Conservation (phyloP, 139 green algal species). For the Coccomyxa sp. region DNA sequence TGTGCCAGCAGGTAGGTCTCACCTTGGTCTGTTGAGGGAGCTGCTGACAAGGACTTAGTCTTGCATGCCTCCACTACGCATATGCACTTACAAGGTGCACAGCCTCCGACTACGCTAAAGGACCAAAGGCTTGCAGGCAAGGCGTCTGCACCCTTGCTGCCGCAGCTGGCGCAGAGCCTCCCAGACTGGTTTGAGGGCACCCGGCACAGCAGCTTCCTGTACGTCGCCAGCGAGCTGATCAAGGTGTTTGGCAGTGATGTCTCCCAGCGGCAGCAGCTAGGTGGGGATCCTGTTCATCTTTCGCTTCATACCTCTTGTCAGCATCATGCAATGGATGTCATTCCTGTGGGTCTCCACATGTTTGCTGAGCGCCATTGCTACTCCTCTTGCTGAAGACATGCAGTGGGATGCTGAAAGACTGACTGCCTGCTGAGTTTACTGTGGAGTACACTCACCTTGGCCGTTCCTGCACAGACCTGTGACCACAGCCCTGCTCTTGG, state of each 20-base stretch:
- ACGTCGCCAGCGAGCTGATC: conserved; percentile 75
- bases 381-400: background rate
- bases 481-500: too few relatives aligned
- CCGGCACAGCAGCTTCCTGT: conserved; percentile 68
- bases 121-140: conserved; percentile 30
- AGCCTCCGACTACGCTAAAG: background rate
- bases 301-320: background rate
- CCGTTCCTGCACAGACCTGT: too few relatives aligned
- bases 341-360: background rate
- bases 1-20: too few relatives aligned
- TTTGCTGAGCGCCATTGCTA: too few relatives aligned
- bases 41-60: background rate
- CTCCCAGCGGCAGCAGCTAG: conserved; percentile 30
- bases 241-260: conserved; percentile 68
- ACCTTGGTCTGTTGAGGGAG: background rate
- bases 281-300: conserved; percentile 5
- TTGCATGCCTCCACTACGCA: background rate
- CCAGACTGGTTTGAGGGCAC: conserved; percentile 52
- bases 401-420: background rate
- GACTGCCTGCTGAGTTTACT: background rate
- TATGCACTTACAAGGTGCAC: background rate
- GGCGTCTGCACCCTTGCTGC: conserved; percentile 37
- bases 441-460: background rate
- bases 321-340: background rate
- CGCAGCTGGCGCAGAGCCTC: conserved; percentile 49